Conservation (phyloP, 202 grass and related monocot genomes). For the Zoysia matrella region DNA sequence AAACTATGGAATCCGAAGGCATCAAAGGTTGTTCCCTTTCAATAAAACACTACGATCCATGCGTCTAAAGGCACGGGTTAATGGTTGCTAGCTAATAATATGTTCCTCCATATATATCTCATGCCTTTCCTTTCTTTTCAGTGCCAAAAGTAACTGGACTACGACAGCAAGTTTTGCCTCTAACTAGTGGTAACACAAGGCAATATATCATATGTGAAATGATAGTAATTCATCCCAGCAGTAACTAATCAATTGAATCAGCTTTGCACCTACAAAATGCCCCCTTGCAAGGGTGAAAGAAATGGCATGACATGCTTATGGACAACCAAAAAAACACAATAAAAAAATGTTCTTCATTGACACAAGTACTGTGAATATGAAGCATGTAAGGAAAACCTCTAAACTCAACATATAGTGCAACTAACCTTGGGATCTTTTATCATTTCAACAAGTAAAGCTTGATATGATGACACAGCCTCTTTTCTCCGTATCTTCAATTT, state of each 20-base stretch:
- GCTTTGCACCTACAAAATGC: neutral
- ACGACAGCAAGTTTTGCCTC: neutral
- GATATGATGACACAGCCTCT: conserved; percentile 81
- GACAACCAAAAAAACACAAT: neutral
- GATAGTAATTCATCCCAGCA: neutral
- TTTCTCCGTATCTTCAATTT: conserved; percentile 95
- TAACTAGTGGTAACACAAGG: neutral
- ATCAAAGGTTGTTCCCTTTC: conserved; percentile 4
- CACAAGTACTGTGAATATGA: conserved; percentile 5
- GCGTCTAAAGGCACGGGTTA: neutral
- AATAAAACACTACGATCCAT: neutral
- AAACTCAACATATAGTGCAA: conserved; percentile 33
- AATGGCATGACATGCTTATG: neutral
- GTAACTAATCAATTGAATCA: neutral
- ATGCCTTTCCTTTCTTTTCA: conserved; percentile 4
- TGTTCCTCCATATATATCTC: neutral
- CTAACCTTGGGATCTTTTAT: conserved; percentile 96
- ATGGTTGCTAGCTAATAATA: neutral
- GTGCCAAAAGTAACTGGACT: neutral
- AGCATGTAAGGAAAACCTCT: conserved; percentile 12
- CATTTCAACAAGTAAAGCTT: conserved; percentile 91
- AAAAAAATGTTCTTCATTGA: neutral
- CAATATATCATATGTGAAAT: conserved; percentile 6
- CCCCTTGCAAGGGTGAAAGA: neutral
- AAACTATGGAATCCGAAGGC: neutral